Evolutionary conservation across 306 rosid genomes (phyloP).

Genomic region (barrel medic (Medicago truncatula)): MtrunA17r5.0-ANR NC_053048.1:46745501-46746000

Average conservation of each 20-base stretch:
- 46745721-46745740: conserved; percentile 19
- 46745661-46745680: conserved; percentile 15
- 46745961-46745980: conserved; percentile 91
- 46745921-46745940: conserved; percentile 29
- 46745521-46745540: conserved; percentile 22
- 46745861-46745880: conserved; percentile 18
- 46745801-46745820: conserved; percentile 24
- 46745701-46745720: conserved; percentile 20
- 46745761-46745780: conserved; percentile 11
- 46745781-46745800: conserved; percentile 23
- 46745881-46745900: conserved; percentile 27
- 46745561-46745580: conserved; percentile 9
- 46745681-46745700: conserved; percentile 33
- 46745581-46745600: conserved; percentile 3
- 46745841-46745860: conserved; percentile 34
- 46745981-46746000: conserved; percentile 98
- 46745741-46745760: neutral
- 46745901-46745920: conserved; percentile 12
- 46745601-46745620: neutral
- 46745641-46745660: conserved; percentile 4
- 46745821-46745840: conserved; percentile 34
- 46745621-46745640: conserved; percentile 15
- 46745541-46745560: conserved; percentile 25
- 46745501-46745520: conserved; percentile 5
- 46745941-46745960: conserved; percentile 81